Conservation (phyloP, 1,139 yeast genomes). For the Protomyces gravidus region DNA sequence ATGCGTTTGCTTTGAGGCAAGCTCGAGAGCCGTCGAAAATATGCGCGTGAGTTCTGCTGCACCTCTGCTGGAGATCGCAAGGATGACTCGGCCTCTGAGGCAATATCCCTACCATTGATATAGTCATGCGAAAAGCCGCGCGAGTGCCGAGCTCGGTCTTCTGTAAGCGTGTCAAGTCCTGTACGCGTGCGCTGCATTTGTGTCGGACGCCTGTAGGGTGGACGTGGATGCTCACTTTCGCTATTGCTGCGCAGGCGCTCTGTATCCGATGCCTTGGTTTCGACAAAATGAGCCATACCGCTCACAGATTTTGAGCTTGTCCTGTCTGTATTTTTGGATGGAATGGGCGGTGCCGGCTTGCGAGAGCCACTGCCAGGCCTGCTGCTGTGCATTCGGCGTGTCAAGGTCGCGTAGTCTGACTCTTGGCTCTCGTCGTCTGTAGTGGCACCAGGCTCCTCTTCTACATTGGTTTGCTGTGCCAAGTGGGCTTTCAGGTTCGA, state of each 20-base stretch:
- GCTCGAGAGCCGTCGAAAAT: constrained; percentile 65
- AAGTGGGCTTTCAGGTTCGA: constrained; percentile 46
- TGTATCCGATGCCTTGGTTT: constrained; percentile 33
- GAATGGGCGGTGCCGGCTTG: constrained; percentile 30
- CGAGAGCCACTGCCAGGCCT: constrained; percentile 4
- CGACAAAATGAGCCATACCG: constrained; percentile 24
- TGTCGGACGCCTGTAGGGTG: constrained; percentile 70
- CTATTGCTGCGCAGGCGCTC: constrained; percentile 56
- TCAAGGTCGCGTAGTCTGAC: constrained; percentile 21
- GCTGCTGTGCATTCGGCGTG: background rate
- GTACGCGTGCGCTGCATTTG: constrained; percentile 51
- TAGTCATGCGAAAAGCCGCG: constrained; percentile 42
- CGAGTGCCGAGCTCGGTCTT: constrained; percentile 33
- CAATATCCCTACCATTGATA: constrained; percentile 25
- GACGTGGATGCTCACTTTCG: constrained; percentile 50
- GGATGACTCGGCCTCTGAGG: constrained; percentile 12
- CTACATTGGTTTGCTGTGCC: background rate
- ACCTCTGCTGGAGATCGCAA: constrained; percentile 24
- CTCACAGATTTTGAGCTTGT: constrained; percentile 25
- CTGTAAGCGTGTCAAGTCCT: constrained; percentile 35
- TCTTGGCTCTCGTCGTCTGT: constrained; percentile 27
- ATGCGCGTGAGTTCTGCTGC: constrained; percentile 44
- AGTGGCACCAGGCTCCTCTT: constrained; percentile 15
- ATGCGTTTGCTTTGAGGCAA: constrained; percentile 50
- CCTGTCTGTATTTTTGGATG: constrained; percentile 19